Evolutionary conservation across 2,329 filamentous ascomycete species (phyloP).

Genomic region (Elsinoe australis): DNA sequence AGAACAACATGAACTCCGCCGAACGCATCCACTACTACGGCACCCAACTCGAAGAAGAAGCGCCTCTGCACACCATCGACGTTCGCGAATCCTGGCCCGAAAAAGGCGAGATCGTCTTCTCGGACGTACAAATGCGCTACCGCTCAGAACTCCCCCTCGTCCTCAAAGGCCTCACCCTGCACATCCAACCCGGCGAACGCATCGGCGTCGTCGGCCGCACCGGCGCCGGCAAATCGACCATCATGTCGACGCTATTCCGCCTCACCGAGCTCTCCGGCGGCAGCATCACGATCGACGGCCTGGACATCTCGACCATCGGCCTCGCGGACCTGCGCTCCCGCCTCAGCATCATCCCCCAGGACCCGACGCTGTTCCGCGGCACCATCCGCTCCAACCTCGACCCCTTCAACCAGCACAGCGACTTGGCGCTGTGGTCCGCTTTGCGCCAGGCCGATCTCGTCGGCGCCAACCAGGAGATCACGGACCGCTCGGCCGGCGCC

Average conservation of each 20-base stretch:
- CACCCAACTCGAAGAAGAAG: slow-evolving; percentile 77
- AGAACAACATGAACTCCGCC: slow-evolving; percentile 96
- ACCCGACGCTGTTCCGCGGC: slow-evolving; percentile 74
- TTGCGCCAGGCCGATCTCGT: slow-evolving; percentile 70
- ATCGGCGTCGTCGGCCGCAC: slow-evolving; percentile 77
- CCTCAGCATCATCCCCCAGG: slow-evolving; percentile 70
- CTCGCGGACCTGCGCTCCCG: slow-evolving; percentile 68
- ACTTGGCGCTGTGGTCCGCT: slow-evolving; percentile 70
- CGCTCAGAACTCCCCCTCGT: slow-evolving; percentile 43
- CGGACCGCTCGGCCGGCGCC: slow-evolving; percentile 34
- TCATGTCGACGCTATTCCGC: slow-evolving; percentile 76
- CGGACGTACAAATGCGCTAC: slow-evolving; percentile 47
- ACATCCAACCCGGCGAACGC: slow-evolving; percentile 66
- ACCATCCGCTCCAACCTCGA: slow-evolving; percentile 74
- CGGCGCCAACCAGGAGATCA: slow-evolving; percentile 41
- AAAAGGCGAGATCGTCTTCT: slow-evolving; percentile 58
- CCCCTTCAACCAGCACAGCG: slow-evolving; percentile 69
- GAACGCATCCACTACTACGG: slow-evolving; percentile 90
- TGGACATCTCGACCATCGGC: slow-evolving; percentile 61
- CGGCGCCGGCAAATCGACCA: slow-evolving; percentile 73
- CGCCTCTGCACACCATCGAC: slow-evolving; percentile 65
- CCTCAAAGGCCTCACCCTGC: slow-evolving; percentile 50
- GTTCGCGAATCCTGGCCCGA: slow-evolving; percentile 76
- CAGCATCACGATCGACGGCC: slow-evolving; percentile 42
- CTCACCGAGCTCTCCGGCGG: slow-evolving; percentile 47